Percentiles rank a stretch among this genome's conserved stretches.
Conservation (phyloP, 192 early-diverging fungal genomes). For the Mortierella antarctica region DNA sequence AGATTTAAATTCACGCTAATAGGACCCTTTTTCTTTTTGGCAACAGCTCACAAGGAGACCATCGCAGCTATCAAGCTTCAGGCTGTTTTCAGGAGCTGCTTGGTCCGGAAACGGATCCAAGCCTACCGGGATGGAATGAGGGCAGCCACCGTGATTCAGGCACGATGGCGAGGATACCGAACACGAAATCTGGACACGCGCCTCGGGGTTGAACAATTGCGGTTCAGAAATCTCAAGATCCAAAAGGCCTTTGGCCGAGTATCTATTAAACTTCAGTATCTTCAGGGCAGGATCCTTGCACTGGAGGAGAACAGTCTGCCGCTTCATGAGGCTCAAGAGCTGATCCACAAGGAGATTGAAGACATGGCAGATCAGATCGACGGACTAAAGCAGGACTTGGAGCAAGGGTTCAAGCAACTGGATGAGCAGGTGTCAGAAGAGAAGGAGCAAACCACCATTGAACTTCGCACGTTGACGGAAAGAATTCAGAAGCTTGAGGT, state of each 20-base stretch:
- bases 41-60: conserved; percentile 36
- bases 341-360: conserved; percentile 47
- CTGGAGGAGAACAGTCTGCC: conserved; percentile 43
- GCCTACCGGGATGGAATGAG: conserved; percentile 37
- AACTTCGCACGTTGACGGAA: conserved; percentile 32
- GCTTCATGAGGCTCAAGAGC: conserved; percentile 37
- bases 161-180: conserved; percentile 47
- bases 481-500: conserved; percentile 46
- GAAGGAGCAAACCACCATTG: conserved; percentile 45
- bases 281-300: conserved; percentile 37
- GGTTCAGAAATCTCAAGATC: conserved; percentile 49
- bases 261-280: conserved; percentile 48
- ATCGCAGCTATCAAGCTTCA: conserved; percentile 42
- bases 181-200: conserved; percentile 40
- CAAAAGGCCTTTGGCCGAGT: conserved; percentile 50
- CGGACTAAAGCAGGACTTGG: conserved; percentile 28
- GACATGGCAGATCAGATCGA: conserved; percentile 50
- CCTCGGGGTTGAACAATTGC: conserved; percentile 42
- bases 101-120: conserved; percentile 31
- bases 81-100: conserved; percentile 34
- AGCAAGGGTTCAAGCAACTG: conserved; percentile 41
- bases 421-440: conserved; percentile 50
- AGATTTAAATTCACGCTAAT: neutral
- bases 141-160: conserved; percentile 45
- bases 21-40: neutral